Conservation (phyloP, 129 eudicot species). For the Pulicaria dysenterica region DNA sequence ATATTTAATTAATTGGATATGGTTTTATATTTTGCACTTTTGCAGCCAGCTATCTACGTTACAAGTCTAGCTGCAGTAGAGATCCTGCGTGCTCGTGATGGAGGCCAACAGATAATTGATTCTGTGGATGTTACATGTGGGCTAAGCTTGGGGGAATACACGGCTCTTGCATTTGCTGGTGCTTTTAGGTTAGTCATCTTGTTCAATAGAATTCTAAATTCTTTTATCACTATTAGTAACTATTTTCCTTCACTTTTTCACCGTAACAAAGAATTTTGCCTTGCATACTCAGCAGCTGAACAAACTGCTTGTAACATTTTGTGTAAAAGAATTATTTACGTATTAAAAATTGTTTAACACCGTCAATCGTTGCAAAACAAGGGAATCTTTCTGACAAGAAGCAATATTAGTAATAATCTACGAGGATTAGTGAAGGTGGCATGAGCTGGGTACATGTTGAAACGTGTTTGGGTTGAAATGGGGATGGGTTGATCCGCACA, state of each 20-base stretch:
- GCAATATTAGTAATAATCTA: too few relatives aligned
- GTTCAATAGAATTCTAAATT: not conserved
- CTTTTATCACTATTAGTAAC: not conserved
- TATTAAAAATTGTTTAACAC: not conserved
- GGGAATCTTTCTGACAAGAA: not conserved
- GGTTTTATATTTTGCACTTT: not conserved
- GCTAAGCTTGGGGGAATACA: conserved; percentile 95
- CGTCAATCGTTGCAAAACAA: not conserved
- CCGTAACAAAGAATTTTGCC: not conserved
- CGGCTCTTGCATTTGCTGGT: conserved; percentile 98
- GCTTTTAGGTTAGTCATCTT: conserved; percentile 68
- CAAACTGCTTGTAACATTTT: not conserved
- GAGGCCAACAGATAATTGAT: conserved; percentile 91
- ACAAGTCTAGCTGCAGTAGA: conserved; percentile 97
- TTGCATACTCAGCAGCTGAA: conserved; percentile 2
- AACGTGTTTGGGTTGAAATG: not conserved
- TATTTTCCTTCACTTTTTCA: not conserved
- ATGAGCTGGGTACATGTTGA: not conserved
- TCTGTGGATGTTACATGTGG: conserved; percentile 98
- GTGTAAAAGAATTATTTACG: conserved; percentile 5
- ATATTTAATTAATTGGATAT: conserved; percentile 4
- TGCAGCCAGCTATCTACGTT: conserved; percentile 96
- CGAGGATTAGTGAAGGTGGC: not conserved
- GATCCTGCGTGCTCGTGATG: conserved; percentile 87
- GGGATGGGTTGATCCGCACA: not conserved